phyloP scores from a whole-genome alignment of 2,329 filamentous ascomycete species.

The Fusarium sp. region DNA sequence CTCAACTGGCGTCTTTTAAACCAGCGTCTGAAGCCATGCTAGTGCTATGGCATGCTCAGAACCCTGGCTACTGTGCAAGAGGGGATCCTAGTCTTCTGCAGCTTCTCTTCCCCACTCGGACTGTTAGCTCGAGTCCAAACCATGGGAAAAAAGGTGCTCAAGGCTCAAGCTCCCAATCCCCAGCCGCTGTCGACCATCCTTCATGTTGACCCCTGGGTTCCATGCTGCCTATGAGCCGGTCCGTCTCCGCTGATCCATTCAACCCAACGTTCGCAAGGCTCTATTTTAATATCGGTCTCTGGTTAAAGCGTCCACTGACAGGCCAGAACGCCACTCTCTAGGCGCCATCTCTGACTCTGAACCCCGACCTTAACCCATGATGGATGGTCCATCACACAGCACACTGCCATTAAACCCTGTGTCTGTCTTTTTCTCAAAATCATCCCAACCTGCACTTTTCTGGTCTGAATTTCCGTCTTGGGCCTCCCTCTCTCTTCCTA shows the following conservation, averaged over 20 bases:
- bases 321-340: conserved; percentile 54
- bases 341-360: conserved; percentile 59
- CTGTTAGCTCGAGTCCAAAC: conserved; percentile 30
- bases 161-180: conserved; percentile 41
- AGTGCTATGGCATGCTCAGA: conserved; percentile 1
- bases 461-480: conserved; percentile 44
- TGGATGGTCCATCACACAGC: conserved; percentile 43
- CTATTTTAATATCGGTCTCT: conserved; percentile 60
- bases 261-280: conserved; percentile 49
- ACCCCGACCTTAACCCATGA: conserved; percentile 52
- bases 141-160: conserved; percentile 31
- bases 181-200: conserved; percentile 43
- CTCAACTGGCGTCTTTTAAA: conserved; percentile 30
- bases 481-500: conserved; percentile 39
- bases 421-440: conserved; percentile 45
- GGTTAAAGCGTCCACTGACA: conserved; percentile 57
- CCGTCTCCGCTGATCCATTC: conserved; percentile 48
- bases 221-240: conserved; percentile 43
- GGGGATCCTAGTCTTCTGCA: conserved; percentile 43
- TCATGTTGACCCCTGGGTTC: conserved; percentile 39
- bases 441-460: conserved; percentile 45
- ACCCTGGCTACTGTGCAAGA: conserved; percentile 27
- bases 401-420: conserved; percentile 39
- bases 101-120: conserved; percentile 38
- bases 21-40: conserved; percentile 21